These are phyloP conservation scores for Mycena polygramma DNA, from an alignment of 768 basidiomycete genomes.

Conservation along the genomic window DNA sequence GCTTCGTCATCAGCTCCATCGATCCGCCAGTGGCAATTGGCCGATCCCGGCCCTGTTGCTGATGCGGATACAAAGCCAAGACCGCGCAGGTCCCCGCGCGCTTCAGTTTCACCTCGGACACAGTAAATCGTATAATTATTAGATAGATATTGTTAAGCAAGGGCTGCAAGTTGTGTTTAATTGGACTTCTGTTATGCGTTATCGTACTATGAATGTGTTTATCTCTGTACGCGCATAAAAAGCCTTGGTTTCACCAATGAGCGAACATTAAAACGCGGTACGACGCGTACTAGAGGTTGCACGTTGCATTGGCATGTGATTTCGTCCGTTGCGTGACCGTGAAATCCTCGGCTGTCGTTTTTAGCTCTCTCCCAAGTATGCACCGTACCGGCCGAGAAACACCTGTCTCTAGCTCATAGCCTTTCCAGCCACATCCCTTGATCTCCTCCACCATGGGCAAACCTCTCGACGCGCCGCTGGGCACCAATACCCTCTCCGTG, in stretches of 20 bases:
- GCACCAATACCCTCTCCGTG: conserved; percentile 68
- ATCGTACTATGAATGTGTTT: no score
- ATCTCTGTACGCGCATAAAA: no score
- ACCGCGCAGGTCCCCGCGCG: background rate
- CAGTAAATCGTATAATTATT: background rate
- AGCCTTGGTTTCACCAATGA: no score
- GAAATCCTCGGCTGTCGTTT: background rate
- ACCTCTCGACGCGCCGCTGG: conserved; percentile 28
- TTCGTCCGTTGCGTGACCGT: conserved; percentile 16
- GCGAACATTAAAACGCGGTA: no score
- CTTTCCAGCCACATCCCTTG: conserved; percentile 12
- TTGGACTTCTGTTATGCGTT: no score
- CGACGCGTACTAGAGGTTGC: no score
- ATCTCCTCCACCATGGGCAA: conserved; percentile 33
- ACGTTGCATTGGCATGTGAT: conserved; percentile 32
- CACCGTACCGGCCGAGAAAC: conserved; percentile 10
- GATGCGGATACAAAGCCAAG: background rate
- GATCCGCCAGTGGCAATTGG: background rate
- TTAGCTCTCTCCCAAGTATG: conserved; percentile 11
- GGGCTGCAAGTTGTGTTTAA: background rate
- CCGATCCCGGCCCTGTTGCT: conserved; percentile 1
- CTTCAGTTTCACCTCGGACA: background rate
- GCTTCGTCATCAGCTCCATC: background rate
- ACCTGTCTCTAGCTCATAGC: conserved; percentile 16
- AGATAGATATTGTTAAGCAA: background rate